Base-by-base conservation (phyloP, 768 basidiomycete genomes). In the Guyanaporus albipodus region DNA sequence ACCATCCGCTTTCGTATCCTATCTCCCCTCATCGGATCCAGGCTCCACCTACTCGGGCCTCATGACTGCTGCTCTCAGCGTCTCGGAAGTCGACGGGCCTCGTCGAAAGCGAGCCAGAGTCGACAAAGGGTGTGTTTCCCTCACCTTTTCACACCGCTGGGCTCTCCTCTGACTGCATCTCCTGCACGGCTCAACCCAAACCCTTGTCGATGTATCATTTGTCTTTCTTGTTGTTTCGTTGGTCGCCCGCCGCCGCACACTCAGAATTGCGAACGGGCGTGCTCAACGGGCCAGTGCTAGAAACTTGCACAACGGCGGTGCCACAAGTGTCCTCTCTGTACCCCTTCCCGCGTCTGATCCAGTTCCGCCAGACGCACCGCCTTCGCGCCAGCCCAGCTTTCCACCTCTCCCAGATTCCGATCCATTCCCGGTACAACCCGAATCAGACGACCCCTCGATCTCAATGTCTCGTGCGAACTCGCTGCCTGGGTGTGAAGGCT, bases 21-120 rank as follows among this genome's bases (percentile, higher is more conserved):
- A 91, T 74, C 75, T 92, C 63, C 88, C 89, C 38, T 70, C 80
- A 52, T 80, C 82, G 60, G 90, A 92, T 75, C 90, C 90, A 52
- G 89, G 90, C 62, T 85, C 90, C 58, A 92, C 89, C 21, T 92
- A 89, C 73, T 81, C 85, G 64, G 86, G 83, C 49, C 77, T 85
- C 63, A 76, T 82, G 72, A 76, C 81, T 54, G 78, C 79, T 50
- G 77, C 83, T 61, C 73, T 82, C 53, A 73, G 76, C 59, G 74
- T 78, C 46, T 51, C 60, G 52, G 80, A 81, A 57, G 62, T 77
- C 55, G 83, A 83, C 49, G 83, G 82, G 39, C 72, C 81, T 44
- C 76, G 82, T 66, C 71, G 82, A 63, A 87, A 91, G 71, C 80
- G 86, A 56, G 73, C 83, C 59, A 76, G 85, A 67, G 67, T 79